These are phyloP conservation scores for Codiaeum variegatum DNA, from an alignment of 441 rosid genomes.

Conservation along the genomic window DNA sequence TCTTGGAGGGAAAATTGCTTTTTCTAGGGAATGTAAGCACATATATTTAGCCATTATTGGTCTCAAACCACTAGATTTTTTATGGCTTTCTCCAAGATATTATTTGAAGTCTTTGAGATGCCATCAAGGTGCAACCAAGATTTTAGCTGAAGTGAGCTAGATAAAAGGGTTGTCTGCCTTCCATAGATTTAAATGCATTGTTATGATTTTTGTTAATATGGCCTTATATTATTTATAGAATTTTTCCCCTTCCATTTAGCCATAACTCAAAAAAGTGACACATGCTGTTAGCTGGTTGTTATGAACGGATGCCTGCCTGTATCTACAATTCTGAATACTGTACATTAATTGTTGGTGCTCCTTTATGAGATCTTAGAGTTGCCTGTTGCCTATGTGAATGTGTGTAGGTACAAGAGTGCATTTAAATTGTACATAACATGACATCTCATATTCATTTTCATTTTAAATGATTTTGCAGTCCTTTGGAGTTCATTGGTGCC, in stretches of 20 bases:
- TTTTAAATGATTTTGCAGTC: slow-evolving; percentile 51
- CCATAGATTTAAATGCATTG: neutral
- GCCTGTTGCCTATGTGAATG: neutral
- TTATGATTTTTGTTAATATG: neutral
- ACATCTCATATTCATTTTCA: slow-evolving; percentile 11
- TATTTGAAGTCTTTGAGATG: neutral
- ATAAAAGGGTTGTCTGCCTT: neutral
- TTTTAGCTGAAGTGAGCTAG: neutral
- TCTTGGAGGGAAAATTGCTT: neutral
- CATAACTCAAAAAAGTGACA: neutral
- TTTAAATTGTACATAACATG: slow-evolving; percentile 11
- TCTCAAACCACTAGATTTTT: neutral
- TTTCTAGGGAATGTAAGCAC: neutral
- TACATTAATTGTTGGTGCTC: neutral
- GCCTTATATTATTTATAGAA: neutral
- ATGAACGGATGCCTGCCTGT: neutral
- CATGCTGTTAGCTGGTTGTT: neutral
- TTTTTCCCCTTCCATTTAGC: neutral
- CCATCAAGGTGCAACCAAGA: slow-evolving; percentile 5
- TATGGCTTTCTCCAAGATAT: neutral
- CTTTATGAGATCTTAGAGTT: neutral
- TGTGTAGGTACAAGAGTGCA: neutral
- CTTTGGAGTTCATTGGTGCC: slow-evolving; percentile 95
- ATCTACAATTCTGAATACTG: neutral
- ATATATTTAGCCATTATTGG: neutral